phyloP scores from a whole-genome alignment of 257 asterid genomes.

The Thymus quinquecostatus region DNA sequence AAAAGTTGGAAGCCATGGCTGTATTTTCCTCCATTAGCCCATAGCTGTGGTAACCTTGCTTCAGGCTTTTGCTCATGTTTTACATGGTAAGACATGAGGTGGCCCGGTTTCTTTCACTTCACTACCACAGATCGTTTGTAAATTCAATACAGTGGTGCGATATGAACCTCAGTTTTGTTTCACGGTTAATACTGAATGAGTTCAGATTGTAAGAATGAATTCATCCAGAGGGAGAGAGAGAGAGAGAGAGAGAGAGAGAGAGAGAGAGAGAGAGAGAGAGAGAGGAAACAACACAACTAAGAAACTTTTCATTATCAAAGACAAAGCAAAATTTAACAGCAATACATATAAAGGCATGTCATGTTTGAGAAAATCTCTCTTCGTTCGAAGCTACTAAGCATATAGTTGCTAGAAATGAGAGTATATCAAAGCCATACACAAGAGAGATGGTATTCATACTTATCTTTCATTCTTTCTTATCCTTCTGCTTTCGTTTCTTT shows the following conservation, averaged over 20 bases:
- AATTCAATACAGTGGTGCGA: background rate
- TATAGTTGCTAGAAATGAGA: background rate
- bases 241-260: background rate
- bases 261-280: background rate
- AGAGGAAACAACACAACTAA: background rate
- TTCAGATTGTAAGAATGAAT: background rate
- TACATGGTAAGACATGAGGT: slow-evolving; percentile 3
- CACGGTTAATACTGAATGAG: background rate
- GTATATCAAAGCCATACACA: slow-evolving; percentile 12
- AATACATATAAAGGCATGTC: slow-evolving; percentile 1
- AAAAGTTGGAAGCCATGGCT: background rate
- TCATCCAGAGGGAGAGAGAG: background rate
- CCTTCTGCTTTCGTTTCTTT: slow-evolving; percentile 20
- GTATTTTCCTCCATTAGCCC: slow-evolving; percentile 10
- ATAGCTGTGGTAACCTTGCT: background rate
- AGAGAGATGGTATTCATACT: too few relatives aligned
- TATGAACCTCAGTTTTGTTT: slow-evolving; percentile 23
- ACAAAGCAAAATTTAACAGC: background rate
- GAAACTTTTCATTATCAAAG: background rate
- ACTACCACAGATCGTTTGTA: background rate
- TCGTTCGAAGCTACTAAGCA: slow-evolving; percentile 12
- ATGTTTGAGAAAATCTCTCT: slow-evolving; percentile 11
- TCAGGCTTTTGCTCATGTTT: slow-evolving; percentile 17
- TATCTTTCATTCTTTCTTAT: background rate
- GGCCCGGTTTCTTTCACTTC: slow-evolving; percentile 2